Conservation (phyloP, 495 filamentous ascomycete genomes). For the Letharia lupina region DNA sequence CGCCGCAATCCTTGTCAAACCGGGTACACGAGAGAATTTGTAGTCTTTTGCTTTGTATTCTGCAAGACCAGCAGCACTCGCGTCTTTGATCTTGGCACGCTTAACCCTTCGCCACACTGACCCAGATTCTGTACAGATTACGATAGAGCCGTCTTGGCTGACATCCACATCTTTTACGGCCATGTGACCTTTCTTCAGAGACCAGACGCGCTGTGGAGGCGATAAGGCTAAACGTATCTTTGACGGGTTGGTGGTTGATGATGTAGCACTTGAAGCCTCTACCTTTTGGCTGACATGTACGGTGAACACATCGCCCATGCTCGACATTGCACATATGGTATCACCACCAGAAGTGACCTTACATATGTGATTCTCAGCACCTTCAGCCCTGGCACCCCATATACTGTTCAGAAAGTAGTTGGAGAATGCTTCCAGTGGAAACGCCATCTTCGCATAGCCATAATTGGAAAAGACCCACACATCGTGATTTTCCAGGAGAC, state of each 20-base stretch:
- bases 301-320: conserved; percentile 76
- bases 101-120: conserved; percentile 85
- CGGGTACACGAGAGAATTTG: conserved; percentile 85
- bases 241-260: conserved; percentile 81
- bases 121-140: conserved; percentile 84
- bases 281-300: conserved; percentile 58
- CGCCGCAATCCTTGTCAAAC: conserved; percentile 70
- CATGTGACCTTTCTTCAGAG: conserved; percentile 68
- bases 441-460: conserved; percentile 77
- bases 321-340: conserved; percentile 79
- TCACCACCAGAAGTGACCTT: conserved; percentile 79
- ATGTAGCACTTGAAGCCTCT: conserved; percentile 47
- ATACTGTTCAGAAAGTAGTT: conserved; percentile 57
- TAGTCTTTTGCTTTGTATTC: conserved; percentile 68
- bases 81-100: conserved; percentile 69
- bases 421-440: conserved; percentile 65
- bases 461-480: conserved; percentile 92
- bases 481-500: conserved; percentile 76
- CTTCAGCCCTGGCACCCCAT: conserved; percentile 59
- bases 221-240: conserved; percentile 76
- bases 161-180: conserved; percentile 80
- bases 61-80: conserved; percentile 39
- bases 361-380: conserved; percentile 52
- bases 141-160: conserved; percentile 88
- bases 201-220: conserved; percentile 70